Percentiles rank a stretch among this genome's conserved stretches.
phyloP scores from a whole-genome alignment of 2,329 filamentous ascomycete genomes.

The Exserohilum turcica region DNA sequence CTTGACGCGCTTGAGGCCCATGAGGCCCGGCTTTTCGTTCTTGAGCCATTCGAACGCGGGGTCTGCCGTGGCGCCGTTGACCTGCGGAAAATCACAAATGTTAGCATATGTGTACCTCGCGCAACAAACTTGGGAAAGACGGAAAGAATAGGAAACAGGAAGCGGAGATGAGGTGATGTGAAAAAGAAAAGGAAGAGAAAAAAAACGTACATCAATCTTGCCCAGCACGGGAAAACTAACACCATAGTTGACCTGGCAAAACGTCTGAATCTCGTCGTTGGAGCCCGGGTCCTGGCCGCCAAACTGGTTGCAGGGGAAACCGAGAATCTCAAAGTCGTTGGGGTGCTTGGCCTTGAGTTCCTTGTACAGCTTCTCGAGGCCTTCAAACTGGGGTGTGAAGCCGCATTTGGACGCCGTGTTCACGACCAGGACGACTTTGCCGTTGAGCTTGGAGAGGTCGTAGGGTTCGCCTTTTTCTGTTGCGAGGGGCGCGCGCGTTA shows the following conservation, averaged over 20 bases:
- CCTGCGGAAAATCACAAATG: constrained; percentile 14
- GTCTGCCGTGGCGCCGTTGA: constrained; percentile 78
- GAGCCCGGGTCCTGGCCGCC: constrained; percentile 83
- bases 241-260: constrained; percentile 93
- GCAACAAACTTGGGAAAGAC: too few species aligned
- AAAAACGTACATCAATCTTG: constrained; percentile 75
- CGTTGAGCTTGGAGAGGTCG: constrained; percentile 72
- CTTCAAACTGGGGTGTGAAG: constrained; percentile 94
- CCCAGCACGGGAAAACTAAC: constrained; percentile 88
- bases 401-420: constrained; percentile 99
- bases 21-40: constrained; percentile 73
- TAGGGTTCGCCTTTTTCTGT: constrained; percentile 75
- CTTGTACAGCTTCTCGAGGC: constrained; percentile 90
- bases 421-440: constrained; percentile 93
- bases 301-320: constrained; percentile 99
- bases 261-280: constrained; percentile 65
- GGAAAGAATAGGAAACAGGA: too few species aligned
- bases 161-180: background rate
- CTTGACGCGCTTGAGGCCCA: constrained; percentile 91
- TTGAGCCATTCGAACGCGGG: constrained; percentile 81
- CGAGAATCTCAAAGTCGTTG: constrained; percentile 83
- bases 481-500: background rate
- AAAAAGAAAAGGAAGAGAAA: constrained; percentile 1
- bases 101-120: too few species aligned
- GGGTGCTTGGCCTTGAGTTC: constrained; percentile 69